Base-by-base conservation (phyloP, 169 alveolate species). In the Plasmodium sp. region DNA sequence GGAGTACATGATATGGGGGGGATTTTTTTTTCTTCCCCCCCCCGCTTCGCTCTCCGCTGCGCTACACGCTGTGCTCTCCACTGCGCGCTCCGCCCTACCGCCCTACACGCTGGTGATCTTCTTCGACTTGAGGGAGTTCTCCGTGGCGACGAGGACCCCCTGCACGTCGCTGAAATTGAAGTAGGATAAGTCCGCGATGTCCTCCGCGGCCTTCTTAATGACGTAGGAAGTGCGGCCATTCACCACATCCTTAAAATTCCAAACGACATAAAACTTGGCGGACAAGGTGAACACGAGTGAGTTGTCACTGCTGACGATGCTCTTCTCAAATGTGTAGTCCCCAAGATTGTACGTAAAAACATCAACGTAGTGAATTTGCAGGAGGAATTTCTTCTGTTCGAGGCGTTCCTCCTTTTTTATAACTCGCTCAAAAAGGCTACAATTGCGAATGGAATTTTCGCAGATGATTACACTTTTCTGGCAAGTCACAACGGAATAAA, bases 401-500 rank as follows among this genome's bases (percentile, higher is more conserved):
- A 34, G 14, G 3, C 94, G 80, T 41, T 86, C 85, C 39, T 48
- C 31, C 81, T 79, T 86, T 86, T 77, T 86, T 2, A 86, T 86
- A 31, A 75, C 58, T 36, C 67, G 39, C 33, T 86, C 83, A 86
- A 86, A 86, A 58, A 86, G 72, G 41, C 43, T 86, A 22, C 81
- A 51, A 77, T 67, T 79, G 5, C 54, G 88, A 34, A 86, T 54
- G 31, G n/a, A n/a, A 77, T 86, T 86, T 14, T 86, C 88, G 71
- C 86, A 86, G 0, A 86, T 27, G 0, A 86, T 67, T n/a, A 86
- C 81, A 77, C 81, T 86, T 56, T 58, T 77, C 31, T 77, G 67
- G 22, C 94, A 86, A 14, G 94, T 86, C 5, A 86, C 86, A 77
- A 86, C 45, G 22, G 94, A 86, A 79, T 86, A 75, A 3, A 77